Percentiles rank a stretch among this genome's conserved stretches.
Conservation (phyloP, 2,329 filamentous ascomycete genomes). For the Ambrosiella beaveri region DNA sequence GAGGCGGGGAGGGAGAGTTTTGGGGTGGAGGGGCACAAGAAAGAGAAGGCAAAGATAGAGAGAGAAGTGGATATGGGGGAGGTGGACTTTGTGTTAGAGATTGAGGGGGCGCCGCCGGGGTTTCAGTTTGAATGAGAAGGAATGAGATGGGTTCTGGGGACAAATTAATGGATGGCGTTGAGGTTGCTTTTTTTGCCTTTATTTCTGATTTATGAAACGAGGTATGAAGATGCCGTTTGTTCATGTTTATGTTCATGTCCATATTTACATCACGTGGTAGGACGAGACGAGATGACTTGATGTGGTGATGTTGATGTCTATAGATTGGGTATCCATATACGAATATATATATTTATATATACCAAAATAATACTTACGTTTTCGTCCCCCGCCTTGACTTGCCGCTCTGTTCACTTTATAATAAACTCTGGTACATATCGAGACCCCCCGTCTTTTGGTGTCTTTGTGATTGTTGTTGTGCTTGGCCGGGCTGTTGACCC, state of each 20-base stretch:
- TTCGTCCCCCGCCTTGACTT: too few species aligned
- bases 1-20: constrained; percentile 62
- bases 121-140: constrained; percentile 7
- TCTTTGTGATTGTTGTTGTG: constrained; percentile 15
- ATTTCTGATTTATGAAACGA: background rate
- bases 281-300: background rate
- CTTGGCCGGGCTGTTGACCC: background rate
- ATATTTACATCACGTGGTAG: too few species aligned
- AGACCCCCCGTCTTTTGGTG: constrained; percentile 32
- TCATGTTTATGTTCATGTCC: too few species aligned
- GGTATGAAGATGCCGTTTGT: too few species aligned
- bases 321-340: background rate
- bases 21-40: constrained; percentile 19
- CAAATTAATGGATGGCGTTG: background rate
- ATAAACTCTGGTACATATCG: constrained; percentile 51
- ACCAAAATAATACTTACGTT: too few species aligned
- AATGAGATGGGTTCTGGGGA: background rate
- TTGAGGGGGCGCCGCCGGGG: constrained; percentile 12
- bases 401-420: constrained; percentile 23
- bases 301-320: background rate
- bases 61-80: constrained; percentile 5
- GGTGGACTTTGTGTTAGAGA: constrained; percentile 11
- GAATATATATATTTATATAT: too few species aligned
- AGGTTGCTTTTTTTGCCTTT: background rate
- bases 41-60: background rate